These are phyloP conservation scores for Rhizophagus clarus DNA, from an alignment of 192 early-diverging fungal species.

Conservation along the genomic window DNA sequence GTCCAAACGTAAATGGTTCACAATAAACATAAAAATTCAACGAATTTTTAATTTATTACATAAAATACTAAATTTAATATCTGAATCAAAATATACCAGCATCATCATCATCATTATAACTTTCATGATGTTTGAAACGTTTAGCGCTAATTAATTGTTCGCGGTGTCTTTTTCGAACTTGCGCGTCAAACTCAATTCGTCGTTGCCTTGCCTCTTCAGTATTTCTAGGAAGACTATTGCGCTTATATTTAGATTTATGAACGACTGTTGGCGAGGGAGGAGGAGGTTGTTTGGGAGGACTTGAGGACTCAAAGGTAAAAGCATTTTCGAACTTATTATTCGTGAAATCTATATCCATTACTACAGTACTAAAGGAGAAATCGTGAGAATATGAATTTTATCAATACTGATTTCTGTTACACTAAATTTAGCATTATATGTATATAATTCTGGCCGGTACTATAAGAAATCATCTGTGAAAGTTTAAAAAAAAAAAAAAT, in stretches of 20 bases:
- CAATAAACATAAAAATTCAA: not conserved
- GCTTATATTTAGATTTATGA: conserved; percentile 48
- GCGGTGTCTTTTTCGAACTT: conserved; percentile 64
- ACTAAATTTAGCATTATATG: too few relatives aligned
- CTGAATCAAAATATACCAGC: conserved; percentile 8
- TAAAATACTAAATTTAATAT: not conserved
- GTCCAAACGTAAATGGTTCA: not conserved
- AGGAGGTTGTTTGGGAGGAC: conserved; percentile 28
- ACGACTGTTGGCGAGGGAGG: conserved; percentile 10
- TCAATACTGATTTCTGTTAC: too few relatives aligned
- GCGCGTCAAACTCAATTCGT: conserved; percentile 58
- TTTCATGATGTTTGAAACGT: conserved; percentile 52
- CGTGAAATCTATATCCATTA: not conserved
- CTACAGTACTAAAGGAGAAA: not conserved
- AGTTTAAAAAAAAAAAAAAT: too few relatives aligned
- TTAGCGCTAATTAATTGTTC: conserved; percentile 73
- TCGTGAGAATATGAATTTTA: not conserved
- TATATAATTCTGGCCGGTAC: too few relatives aligned
- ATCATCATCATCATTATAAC: conserved; percentile 33
- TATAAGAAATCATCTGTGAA: too few relatives aligned
- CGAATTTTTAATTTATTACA: too few relatives aligned
- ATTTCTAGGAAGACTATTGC: conserved; percentile 48
- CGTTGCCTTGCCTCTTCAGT: conserved; percentile 54
- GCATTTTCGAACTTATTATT: not conserved
- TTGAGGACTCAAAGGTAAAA: conserved; percentile 20